Evolutionary conservation across 31 red algal genomes (phyloP).

Genomic region (Bonnemaisonia californica): DNA sequence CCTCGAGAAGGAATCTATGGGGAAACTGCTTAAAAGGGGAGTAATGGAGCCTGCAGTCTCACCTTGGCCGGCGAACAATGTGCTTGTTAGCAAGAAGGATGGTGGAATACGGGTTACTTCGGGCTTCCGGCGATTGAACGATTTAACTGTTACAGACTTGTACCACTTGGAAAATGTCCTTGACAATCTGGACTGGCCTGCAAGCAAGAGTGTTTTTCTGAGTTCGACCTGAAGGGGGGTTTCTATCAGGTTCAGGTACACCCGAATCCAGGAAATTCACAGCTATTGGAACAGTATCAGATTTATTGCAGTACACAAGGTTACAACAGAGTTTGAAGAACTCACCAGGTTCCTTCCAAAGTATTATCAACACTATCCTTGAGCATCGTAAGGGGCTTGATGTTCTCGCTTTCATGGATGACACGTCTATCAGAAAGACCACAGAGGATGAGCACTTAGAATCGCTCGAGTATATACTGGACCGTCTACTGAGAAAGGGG

Average conservation of each 20-base stretch:
- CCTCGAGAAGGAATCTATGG: not conserved
- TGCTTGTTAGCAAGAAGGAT: constrained; percentile 9
- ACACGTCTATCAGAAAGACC: not conserved
- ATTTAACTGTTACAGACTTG: constrained; percentile 13
- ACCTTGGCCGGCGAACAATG: constrained; percentile 30
- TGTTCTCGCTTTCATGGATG: constrained; percentile 6
- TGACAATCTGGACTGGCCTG: constrained; percentile 1
- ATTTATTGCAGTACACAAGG: constrained; percentile 22
- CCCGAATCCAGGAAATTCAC: not conserved
- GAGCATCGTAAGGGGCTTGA: not conserved
- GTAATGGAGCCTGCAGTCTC: constrained; percentile 16
- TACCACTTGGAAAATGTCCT: constrained; percentile 3
- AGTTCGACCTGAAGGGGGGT: not conserved
- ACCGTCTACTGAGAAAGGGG: not conserved
- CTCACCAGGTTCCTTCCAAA: constrained; percentile 24
- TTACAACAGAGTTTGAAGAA: constrained; percentile 39
- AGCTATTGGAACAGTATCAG: constrained; percentile 21
- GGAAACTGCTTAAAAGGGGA: constrained; percentile 1
- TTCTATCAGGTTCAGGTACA: not conserved
- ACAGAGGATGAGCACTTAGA: not conserved
- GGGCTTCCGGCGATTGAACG: constrained; percentile 20
- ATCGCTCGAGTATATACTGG: not conserved
- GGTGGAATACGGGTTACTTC: constrained; percentile 16
- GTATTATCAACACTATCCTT: constrained; percentile 12
- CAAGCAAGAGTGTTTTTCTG: not conserved